A percentile compares a stretch with the other conserved stretches of the same genome.
Evolutionary conservation across 2,329 filamentous ascomycete species (phyloP).

Genomic region (Colletotrichum simmondsii): DNA sequence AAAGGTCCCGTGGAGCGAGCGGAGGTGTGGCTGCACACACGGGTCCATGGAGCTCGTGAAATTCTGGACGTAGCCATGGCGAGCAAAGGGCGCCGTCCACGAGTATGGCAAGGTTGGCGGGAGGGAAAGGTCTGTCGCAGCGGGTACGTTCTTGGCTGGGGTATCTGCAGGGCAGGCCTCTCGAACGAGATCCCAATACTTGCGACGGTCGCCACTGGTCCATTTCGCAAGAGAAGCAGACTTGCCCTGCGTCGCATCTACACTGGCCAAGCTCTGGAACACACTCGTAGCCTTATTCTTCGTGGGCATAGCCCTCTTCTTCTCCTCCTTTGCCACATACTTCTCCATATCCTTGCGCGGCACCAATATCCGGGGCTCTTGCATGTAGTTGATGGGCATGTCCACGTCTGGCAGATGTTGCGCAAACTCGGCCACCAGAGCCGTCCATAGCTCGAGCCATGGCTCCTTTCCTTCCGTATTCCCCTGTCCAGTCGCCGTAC

Average conservation of each 20-base stretch:
- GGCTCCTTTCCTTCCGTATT: slow-evolving; percentile 52
- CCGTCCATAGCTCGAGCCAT: slow-evolving; percentile 60
- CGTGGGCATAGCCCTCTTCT: slow-evolving; percentile 53
- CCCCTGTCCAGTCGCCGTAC: slow-evolving; percentile 52
- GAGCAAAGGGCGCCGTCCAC: slow-evolving; percentile 49
- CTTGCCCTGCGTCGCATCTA: slow-evolving; percentile 49
- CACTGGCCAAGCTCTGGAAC: slow-evolving; percentile 52
- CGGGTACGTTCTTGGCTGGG: slow-evolving; percentile 51
- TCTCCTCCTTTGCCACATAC: slow-evolving; percentile 59
- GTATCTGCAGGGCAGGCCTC: slow-evolving; percentile 68
- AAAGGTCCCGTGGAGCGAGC: slow-evolving; percentile 66
- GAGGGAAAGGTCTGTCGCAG: slow-evolving; percentile 42
- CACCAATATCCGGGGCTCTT: slow-evolving; percentile 72
- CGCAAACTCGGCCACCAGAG: slow-evolving; percentile 62
- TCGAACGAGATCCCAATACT: slow-evolving; percentile 69
- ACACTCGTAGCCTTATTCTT: slow-evolving; percentile 55
- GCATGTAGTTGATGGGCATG: slow-evolving; percentile 73
- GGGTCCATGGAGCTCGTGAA: slow-evolving; percentile 69
- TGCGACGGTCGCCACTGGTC: slow-evolving; percentile 31
- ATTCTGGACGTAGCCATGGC: slow-evolving; percentile 64
- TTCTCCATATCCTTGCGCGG: slow-evolving; percentile 66
- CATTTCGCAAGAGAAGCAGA: slow-evolving; percentile 38
- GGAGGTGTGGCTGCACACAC: slow-evolving; percentile 66
- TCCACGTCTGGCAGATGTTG: slow-evolving; percentile 71
- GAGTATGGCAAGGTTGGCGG: slow-evolving; percentile 47